Evolutionary conservation across 176 grass and related monocot species (phyloP), one percentile per base, ranked within the genome.

Genomic region (Paspalum notatum): DNA sequence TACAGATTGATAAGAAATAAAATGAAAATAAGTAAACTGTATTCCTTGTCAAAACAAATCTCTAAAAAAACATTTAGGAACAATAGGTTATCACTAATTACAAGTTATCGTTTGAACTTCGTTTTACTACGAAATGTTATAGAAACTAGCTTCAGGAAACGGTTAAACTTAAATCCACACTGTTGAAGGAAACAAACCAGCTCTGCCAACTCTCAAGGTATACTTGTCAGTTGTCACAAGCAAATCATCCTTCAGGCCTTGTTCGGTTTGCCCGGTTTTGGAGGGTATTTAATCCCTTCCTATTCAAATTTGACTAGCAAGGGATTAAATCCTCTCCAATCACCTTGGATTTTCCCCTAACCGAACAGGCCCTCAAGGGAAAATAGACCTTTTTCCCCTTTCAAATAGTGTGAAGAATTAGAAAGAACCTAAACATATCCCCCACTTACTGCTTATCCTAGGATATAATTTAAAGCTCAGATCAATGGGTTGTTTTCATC

Each of bases 111-210:
- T 46, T 72, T 72, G 9, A n/a, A 53, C 45, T 12, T 12, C 11
- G 11, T 27, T 75, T 85, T 42, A n/a, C 40, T 43, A 68, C 4
- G 8, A 42, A 22, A 17, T 66, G 13, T 6, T 59, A 56, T 54
- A 38, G 3, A 8, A 62, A 62, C 59, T 12, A 48, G 48, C 26
- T 49, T 71, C 39, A 38, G 12, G 39, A 72, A 55, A 54, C 62
- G 9, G 32, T 62, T 70, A 70, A 50, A 68, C 14, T 62, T 70
- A 70, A 50, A 68, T 9, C 7, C 25, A 78, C n/a, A 78, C 18
- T 17, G 7, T 24, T 17, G 6, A 62, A 12, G 14, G 11, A 24
- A 69, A 43, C 14, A 85, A 76, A 76, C 57, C 47, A 64, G 21
- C 14, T 53, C 4, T 45, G 10, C 40, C 24, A 62, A 32, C 3